These are phyloP conservation scores for Lactarius hatsudake DNA, from an alignment of 768 basidiomycete species.

Conservation along the genomic window DNA sequence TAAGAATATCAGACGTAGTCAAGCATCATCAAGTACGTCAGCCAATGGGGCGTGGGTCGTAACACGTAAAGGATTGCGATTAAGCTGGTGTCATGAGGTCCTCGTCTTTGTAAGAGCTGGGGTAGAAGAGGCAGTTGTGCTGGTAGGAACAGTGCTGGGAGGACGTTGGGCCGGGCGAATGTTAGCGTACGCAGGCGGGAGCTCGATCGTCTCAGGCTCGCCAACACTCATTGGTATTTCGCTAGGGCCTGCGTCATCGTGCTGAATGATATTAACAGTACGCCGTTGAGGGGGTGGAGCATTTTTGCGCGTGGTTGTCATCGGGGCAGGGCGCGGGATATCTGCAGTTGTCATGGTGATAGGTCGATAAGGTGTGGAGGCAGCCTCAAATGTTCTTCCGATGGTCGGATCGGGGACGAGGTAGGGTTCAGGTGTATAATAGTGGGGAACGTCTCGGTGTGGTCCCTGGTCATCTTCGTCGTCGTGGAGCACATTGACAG, in stretches of 20 bases:
- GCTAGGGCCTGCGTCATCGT: conserved; percentile 74
- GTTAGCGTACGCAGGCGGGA: conserved; percentile 80
- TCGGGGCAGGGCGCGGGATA: conserved; percentile 25
- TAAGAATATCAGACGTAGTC: not conserved
- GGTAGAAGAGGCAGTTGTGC: not conserved
- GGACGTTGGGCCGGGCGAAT: conserved; percentile 33
- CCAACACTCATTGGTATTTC: conserved; percentile 36
- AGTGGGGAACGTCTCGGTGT: conserved; percentile 57
- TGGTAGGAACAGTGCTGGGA: not conserved
- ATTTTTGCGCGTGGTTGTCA: conserved; percentile 44
- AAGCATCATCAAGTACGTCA: not conserved
- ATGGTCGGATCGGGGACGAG: conserved; percentile 61
- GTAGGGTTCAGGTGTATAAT: conserved; percentile 75
- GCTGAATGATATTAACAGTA: conserved; percentile 78
- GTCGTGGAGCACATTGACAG: conserved; percentile 62
- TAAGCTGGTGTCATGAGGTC: not conserved
- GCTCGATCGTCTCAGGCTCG: conserved; percentile 71
- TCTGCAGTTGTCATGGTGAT: conserved; percentile 15
- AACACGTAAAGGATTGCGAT: not conserved
- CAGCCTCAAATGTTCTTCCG: conserved; percentile 39
- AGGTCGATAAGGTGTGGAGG: conserved; percentile 29
- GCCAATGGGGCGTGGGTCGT: not conserved
- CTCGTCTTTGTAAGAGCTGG: not conserved
- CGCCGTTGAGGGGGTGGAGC: conserved; percentile 50
- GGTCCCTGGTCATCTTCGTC: conserved; percentile 50